phyloP scores from a whole-genome alignment of 768 basidiomycete genomes.

The Rhizopogon roseolus region DNA sequence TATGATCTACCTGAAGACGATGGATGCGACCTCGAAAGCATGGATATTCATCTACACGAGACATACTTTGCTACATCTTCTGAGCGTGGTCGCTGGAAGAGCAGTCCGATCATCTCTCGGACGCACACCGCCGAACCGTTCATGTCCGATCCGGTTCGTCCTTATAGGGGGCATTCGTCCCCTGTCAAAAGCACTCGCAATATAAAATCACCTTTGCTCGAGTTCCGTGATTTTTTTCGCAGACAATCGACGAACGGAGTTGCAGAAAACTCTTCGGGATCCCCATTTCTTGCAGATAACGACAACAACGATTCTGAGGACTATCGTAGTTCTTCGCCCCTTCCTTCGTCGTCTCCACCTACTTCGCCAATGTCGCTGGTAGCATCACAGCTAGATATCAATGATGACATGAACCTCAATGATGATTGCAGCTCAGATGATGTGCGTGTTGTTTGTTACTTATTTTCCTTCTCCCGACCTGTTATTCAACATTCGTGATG shows the following conservation, averaged over 20 bases:
- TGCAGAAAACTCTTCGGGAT: background rate
- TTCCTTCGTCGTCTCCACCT: slow-evolving; percentile 40
- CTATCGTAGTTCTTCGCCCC: slow-evolving; percentile 16
- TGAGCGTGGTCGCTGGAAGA: slow-evolving; percentile 57
- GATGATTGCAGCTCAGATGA: slow-evolving; percentile 9
- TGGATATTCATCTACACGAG: slow-evolving; percentile 33
- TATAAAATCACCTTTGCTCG: slow-evolving; percentile 1
- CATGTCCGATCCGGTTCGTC: slow-evolving; percentile 16
- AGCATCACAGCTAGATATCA: slow-evolving; percentile 26
- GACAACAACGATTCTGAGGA: slow-evolving; percentile 14
- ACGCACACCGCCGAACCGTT: slow-evolving; percentile 8
- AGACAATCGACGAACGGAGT: slow-evolving; percentile 1
- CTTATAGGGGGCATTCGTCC: slow-evolving; percentile 16
- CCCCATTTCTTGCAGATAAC: slow-evolving; percentile 3
- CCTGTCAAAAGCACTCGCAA: slow-evolving; percentile 11
- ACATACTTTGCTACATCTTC: slow-evolving; percentile 54
- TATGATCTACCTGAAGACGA: slow-evolving; percentile 7
- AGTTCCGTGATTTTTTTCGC: slow-evolving; percentile 1
- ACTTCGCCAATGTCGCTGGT: slow-evolving; percentile 37
- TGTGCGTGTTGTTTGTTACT: slow-evolving; percentile 30
- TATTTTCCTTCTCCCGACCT: background rate
- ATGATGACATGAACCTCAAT: slow-evolving; percentile 7
- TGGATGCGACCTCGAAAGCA: slow-evolving; percentile 27
- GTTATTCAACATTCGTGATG: background rate
- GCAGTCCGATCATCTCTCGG: slow-evolving; percentile 37